Percentiles rank a stretch among this genome's conserved stretches.
These are phyloP conservation scores for Eremothecium coryli DNA, from an alignment of 1,139 yeast species.

Conservation along the genomic window DNA sequence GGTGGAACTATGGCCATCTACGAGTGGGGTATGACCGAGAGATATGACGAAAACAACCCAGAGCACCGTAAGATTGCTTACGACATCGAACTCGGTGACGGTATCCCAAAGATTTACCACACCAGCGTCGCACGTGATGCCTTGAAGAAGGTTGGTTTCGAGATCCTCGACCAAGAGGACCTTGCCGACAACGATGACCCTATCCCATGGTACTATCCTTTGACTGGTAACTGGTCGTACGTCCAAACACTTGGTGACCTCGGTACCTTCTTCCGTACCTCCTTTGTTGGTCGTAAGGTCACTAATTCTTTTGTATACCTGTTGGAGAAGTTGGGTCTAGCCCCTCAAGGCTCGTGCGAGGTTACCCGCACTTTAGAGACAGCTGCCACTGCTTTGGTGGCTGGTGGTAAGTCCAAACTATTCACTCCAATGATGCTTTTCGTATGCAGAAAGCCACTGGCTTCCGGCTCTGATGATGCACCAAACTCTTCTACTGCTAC, in stretches of 20 bases:
- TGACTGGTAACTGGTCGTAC: conserved; percentile 87
- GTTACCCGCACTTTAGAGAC: conserved; percentile 91
- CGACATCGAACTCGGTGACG: conserved; percentile 97
- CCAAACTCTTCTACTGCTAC: conserved; percentile 1
- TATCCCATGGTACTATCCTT: conserved; percentile 97
- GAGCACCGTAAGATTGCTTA: conserved; percentile 93
- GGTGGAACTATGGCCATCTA: conserved; percentile 97
- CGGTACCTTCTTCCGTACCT: conserved; percentile 82
- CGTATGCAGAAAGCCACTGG: conserved; percentile 66
- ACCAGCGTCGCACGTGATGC: conserved; percentile 84
- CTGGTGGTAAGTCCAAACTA: conserved; percentile 80
- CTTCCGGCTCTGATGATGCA: background rate
- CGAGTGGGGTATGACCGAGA: conserved; percentile 98
- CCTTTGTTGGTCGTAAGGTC: conserved; percentile 71
- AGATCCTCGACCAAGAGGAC: conserved; percentile 64
- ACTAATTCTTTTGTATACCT: conserved; percentile 75
- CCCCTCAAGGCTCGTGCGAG: conserved; percentile 88
- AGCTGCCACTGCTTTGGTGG: conserved; percentile 92
- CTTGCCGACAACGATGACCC: conserved; percentile 76
- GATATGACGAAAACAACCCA: conserved; percentile 75
- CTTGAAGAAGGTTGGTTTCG: conserved; percentile 78
- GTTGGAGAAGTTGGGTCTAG: conserved; percentile 76
- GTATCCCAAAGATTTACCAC: conserved; percentile 94
- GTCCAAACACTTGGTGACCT: conserved; percentile 72
- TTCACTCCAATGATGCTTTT: conserved; percentile 97